phyloP scores from a whole-genome alignment of 2,329 filamentous ascomycete species.

The Penicillium frequentans region DNA sequence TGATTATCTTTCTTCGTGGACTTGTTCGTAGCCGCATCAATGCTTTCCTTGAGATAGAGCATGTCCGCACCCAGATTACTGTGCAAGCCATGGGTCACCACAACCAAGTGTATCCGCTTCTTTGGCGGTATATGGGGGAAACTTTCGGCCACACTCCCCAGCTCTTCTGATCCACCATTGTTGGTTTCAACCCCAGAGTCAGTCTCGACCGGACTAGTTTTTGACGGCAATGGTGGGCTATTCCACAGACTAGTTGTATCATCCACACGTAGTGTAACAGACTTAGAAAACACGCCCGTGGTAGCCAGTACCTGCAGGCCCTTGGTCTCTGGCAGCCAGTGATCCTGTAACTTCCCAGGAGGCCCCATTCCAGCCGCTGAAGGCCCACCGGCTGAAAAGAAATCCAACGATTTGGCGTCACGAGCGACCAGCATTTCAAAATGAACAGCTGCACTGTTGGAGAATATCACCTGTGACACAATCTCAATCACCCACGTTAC shows the following conservation, averaged over 20 bases:
- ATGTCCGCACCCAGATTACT: conserved; percentile 96
- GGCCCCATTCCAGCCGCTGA: conserved; percentile 48
- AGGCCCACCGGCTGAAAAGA: conserved; percentile 61
- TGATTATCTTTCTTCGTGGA: conserved; percentile 60
- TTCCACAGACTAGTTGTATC: conserved; percentile 92
- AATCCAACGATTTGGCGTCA: conserved; percentile 77
- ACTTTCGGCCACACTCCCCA: background rate
- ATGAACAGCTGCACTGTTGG: conserved; percentile 78
- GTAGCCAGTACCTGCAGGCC: conserved; percentile 59
- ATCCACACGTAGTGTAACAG: conserved; percentile 75
- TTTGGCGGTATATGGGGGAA: conserved; percentile 26
- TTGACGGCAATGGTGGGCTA: conserved; percentile 73
- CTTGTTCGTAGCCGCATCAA: conserved; percentile 77
- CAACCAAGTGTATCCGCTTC: conserved; percentile 77
- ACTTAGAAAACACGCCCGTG: conserved; percentile 80
- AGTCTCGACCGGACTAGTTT: background rate
- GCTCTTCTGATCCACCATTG: background rate
- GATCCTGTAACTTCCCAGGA: conserved; percentile 73
- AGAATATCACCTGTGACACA: conserved; percentile 91
- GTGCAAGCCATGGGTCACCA: conserved; percentile 91
- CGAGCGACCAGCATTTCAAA: conserved; percentile 85
- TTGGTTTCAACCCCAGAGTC: background rate
- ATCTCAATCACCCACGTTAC: conserved; percentile 90
- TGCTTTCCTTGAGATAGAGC: conserved; percentile 96
- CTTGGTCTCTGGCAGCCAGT: conserved; percentile 63